Evolutionary conservation across 176 grass and related monocot species (phyloP).

Genomic region (Thinopyrum elongatum): DNA sequence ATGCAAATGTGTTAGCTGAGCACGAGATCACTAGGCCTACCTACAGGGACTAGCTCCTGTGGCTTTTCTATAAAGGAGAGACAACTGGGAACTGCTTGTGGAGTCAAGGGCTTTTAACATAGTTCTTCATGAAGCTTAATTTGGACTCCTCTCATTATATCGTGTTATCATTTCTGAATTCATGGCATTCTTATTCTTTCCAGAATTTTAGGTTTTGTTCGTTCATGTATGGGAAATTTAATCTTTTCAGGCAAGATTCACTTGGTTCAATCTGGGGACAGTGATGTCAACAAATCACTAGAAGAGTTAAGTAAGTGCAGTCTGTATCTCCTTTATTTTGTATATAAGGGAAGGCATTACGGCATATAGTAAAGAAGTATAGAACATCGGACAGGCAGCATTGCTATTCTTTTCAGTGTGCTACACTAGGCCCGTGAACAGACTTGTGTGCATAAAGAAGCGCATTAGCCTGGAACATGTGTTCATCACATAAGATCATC

Average conservation of each 20-base stretch:
- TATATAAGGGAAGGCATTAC: neutral
- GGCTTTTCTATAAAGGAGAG: neutral
- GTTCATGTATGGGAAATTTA: neutral
- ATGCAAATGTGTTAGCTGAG: neutral
- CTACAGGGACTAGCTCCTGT: neutral
- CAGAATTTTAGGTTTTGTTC: constrained; percentile 4
- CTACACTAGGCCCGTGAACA: neutral
- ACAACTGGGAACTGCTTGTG: neutral
- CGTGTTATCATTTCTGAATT: neutral
- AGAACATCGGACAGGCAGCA: neutral
- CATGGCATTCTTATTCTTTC: neutral
- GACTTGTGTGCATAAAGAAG: neutral
- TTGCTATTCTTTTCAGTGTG: neutral
- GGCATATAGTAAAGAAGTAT: neutral
- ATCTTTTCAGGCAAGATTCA: constrained; percentile 58
- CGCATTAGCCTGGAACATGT: neutral
- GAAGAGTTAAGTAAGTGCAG: constrained; percentile 63
- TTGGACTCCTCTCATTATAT: neutral
- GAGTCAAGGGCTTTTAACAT: neutral
- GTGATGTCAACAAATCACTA: constrained; percentile 53
- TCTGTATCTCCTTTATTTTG: neutral
- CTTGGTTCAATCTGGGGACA: constrained; percentile 58
- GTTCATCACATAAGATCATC: neutral
- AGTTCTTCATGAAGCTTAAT: neutral
- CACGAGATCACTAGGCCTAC: neutral